A percentile compares a stretch with the other conserved stretches of the same genome.
Evolutionary conservation across 2,329 filamentous ascomycete species (phyloP).

Genomic region (Talaromyces albobiverticillius): DNA sequence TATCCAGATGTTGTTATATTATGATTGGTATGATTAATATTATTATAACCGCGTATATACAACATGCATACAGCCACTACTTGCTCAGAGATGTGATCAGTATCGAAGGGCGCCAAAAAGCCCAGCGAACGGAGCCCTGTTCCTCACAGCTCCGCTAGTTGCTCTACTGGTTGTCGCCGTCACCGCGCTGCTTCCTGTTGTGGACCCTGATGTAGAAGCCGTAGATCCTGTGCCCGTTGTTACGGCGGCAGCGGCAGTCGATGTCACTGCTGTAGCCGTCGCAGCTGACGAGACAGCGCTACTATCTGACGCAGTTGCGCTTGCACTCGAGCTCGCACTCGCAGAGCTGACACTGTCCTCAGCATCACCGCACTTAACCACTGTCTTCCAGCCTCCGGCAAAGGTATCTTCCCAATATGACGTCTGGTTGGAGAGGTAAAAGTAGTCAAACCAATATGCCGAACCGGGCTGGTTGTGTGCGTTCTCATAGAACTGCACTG

Average conservation of each 20-base stretch:
- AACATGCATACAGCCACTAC: too few species aligned
- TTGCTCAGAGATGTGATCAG: too few species aligned
- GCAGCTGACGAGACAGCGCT: neutral
- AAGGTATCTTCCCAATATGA: constrained; percentile 26
- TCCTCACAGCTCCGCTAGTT: constrained; percentile 19
- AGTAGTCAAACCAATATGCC: constrained; percentile 24
- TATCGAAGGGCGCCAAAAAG: too few species aligned
- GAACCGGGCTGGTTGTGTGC: constrained; percentile 28
- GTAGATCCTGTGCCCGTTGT: neutral
- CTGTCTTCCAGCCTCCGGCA: constrained; percentile 24
- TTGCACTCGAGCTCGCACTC: constrained; percentile 14
- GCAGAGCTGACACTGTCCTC: constrained; percentile 14
- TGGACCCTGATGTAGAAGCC: constrained; percentile 11
- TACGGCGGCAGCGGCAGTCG: neutral
- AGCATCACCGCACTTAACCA: constrained; percentile 18
- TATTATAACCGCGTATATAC: too few species aligned
- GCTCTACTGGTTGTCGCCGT: constrained; percentile 16
- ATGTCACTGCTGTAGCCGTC: neutral
- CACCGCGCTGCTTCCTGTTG: neutral
- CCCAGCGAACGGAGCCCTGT: constrained; percentile 11
- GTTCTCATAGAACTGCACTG: constrained; percentile 24
- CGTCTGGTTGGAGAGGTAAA: constrained; percentile 20
- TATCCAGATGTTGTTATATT: too few species aligned
- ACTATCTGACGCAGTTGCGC: constrained; percentile 1
- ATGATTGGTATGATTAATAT: neutral